phyloP scores from a whole-genome alignment of 495 filamentous ascomycete genomes.

The Chaetomium cochliodes region DNA sequence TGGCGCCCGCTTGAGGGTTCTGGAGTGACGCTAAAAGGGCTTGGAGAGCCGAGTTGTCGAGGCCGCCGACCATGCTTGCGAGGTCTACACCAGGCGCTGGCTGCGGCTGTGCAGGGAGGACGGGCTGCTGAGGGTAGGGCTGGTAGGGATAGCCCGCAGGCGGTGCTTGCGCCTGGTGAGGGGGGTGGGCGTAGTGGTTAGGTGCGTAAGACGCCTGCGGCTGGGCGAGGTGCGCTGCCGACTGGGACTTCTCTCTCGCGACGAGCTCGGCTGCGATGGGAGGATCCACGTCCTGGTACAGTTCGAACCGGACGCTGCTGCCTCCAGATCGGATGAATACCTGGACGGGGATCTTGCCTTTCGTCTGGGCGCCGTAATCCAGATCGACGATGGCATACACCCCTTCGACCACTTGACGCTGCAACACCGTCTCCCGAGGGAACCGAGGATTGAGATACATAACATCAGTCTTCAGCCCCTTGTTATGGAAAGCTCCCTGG shows the following conservation, averaged over 20 bases:
- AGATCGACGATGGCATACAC: slow-evolving; percentile 82
- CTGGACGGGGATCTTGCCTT: slow-evolving; percentile 71
- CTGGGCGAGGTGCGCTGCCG: slow-evolving; percentile 40
- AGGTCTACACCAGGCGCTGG: slow-evolving; percentile 44
- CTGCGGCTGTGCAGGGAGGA: slow-evolving; percentile 42
- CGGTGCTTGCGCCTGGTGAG: slow-evolving; percentile 22
- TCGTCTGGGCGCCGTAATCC: slow-evolving; percentile 61
- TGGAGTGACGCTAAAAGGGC: slow-evolving; percentile 66
- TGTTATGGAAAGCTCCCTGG: slow-evolving; percentile 67
- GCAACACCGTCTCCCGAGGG: slow-evolving; percentile 70
- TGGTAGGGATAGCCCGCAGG: slow-evolving; percentile 28
- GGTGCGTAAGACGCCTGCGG: slow-evolving; percentile 26
- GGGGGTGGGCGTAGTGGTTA: slow-evolving; percentile 24
- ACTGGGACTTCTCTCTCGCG: slow-evolving; percentile 59
- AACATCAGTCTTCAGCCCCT: slow-evolving; percentile 70
- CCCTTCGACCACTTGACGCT: slow-evolving; percentile 83
- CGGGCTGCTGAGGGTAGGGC: slow-evolving; percentile 40
- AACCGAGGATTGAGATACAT: slow-evolving; percentile 77
- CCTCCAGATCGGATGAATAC: slow-evolving; percentile 79
- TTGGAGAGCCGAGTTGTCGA: slow-evolving; percentile 72
- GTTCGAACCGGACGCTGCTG: slow-evolving; percentile 69
- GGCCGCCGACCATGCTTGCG: slow-evolving; percentile 53
- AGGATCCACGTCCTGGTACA: slow-evolving; percentile 80
- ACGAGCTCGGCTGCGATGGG: slow-evolving; percentile 76
- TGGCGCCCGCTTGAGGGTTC: slow-evolving; percentile 40